Percentiles rank a stretch among this genome's conserved stretches.
phyloP scores from a whole-genome alignment of 108 stramenopile genomes.

The Skeletonema menzelii region DNA sequence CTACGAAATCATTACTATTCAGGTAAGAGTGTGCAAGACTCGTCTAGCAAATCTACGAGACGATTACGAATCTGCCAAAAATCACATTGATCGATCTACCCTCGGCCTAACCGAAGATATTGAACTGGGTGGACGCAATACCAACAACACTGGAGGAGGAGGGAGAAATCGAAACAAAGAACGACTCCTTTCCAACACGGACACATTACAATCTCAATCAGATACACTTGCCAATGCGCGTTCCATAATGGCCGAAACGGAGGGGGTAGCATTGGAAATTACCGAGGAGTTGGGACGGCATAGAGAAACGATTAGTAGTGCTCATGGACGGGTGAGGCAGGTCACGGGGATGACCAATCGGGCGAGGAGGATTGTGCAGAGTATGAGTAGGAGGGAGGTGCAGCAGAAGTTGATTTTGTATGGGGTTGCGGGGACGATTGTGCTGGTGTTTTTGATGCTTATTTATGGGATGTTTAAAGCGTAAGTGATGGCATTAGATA shows the following conservation, averaged over 20 bases:
- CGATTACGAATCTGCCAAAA: constrained; percentile 55
- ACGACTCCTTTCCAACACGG: constrained; percentile 67
- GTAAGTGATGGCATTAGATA: too few species aligned
- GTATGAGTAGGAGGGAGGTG: constrained; percentile 87
- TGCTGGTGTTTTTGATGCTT: constrained; percentile 53
- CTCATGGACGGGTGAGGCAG: constrained; percentile 86
- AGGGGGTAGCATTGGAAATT: constrained; percentile 93
- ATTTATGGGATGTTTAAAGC: constrained; percentile 32
- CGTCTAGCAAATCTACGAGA: constrained; percentile 48
- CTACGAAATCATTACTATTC: background rate
- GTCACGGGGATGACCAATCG: constrained; percentile 89
- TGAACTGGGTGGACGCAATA: constrained; percentile 4
- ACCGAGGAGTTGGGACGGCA: constrained; percentile 90
- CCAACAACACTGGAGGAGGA: background rate
- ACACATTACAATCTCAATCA: constrained; percentile 76
- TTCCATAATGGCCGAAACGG: constrained; percentile 93
- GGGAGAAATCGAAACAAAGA: constrained; percentile 25
- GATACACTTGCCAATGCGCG: constrained; percentile 88
- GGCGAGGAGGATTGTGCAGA: constrained; percentile 86
- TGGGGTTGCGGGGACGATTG: constrained; percentile 65
- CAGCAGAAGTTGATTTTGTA: constrained; percentile 94
- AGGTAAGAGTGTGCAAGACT: constrained; percentile 49
- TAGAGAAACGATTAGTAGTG: constrained; percentile 87
- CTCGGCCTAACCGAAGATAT: constrained; percentile 23
- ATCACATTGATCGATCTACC: constrained; percentile 22